Percentiles rank a stretch among this genome's conserved stretches.
Evolutionary conservation across 1,284 basidiomycete species (phyloP).

Genomic region (Heterobasidion occidentale): DNA sequence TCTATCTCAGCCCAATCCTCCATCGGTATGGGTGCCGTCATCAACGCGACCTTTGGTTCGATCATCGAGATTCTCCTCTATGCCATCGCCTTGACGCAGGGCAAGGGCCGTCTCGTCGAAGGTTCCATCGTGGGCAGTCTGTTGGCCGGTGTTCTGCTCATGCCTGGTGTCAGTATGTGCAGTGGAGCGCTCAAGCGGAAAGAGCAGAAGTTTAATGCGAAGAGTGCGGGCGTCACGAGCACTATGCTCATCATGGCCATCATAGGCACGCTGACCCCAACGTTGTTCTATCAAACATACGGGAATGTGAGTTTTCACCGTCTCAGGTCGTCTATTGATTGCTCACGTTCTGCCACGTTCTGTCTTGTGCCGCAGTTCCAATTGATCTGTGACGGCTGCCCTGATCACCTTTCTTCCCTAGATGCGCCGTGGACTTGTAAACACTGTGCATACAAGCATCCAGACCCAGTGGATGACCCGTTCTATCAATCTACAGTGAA

Average conservation of each 20-base stretch:
- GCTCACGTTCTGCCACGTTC: constrained; percentile 1
- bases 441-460: constrained; percentile 93
- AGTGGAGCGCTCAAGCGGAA: constrained; percentile 89
- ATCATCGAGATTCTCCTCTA: constrained; percentile 98
- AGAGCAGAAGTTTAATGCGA: constrained; percentile 97
- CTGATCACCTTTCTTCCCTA: constrained; percentile 29
- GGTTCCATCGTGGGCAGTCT: constrained; percentile 94
- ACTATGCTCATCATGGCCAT: constrained; percentile 99
- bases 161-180: constrained; percentile 97
- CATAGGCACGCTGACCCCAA: constrained; percentile 93
- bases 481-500: constrained; percentile 98
- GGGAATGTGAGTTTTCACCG: constrained; percentile 70
- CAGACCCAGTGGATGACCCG: constrained; percentile 86
- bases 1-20: constrained; percentile 97
- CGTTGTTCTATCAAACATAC: constrained; percentile 97
- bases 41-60: constrained; percentile 98
- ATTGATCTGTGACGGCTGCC: constrained; percentile 89
- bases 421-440: constrained; percentile 77
- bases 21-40: constrained; percentile 99
- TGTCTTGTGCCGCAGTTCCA: constrained; percentile 66
- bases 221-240: constrained; percentile 95
- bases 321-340: not conserved
- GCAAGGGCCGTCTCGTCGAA: constrained; percentile 92
- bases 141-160: constrained; percentile 91
- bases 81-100: constrained; percentile 78